Percentiles rank a stretch among this genome's conserved stretches.
Evolutionary conservation across 257 asterid genomes (phyloP).

Genomic region (Petrea volubilis): DNA sequence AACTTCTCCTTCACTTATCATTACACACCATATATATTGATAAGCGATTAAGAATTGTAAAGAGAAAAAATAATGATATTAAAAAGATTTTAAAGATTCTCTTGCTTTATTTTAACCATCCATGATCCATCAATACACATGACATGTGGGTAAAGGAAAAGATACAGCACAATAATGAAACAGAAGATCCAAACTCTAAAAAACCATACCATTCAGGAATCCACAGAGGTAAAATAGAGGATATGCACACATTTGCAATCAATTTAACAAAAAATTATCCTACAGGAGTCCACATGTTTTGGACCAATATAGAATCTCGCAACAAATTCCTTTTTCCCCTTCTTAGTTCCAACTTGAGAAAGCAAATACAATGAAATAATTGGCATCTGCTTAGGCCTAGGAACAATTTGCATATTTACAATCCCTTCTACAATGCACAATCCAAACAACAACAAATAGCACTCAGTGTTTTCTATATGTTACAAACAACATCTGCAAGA

Average conservation of each 20-base stretch:
- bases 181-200: too few species aligned
- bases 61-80: too few species aligned
- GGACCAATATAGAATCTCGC: background rate
- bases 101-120: too few species aligned
- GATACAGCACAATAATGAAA: too few species aligned
- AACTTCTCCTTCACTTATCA: too few species aligned
- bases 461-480: background rate
- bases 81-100: too few species aligned
- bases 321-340: background rate
- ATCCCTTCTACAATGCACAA: constrained; percentile 14
- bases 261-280: background rate
- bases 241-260: background rate
- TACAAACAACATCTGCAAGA: constrained; percentile 2
- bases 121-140: too few species aligned
- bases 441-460: background rate
- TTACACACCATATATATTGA: too few species aligned
- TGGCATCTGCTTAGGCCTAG: background rate
- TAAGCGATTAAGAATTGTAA: too few species aligned
- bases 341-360: background rate
- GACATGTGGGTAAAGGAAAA: too few species aligned
- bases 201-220: background rate
- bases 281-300: background rate
- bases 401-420: constrained; percentile 20
- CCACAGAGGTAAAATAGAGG: too few species aligned
- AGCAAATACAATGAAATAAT: constrained; percentile 14